phyloP scores from a whole-genome alignment of 2,329 filamentous ascomycete genomes.

The Arthroderma uncinatum region DNA sequence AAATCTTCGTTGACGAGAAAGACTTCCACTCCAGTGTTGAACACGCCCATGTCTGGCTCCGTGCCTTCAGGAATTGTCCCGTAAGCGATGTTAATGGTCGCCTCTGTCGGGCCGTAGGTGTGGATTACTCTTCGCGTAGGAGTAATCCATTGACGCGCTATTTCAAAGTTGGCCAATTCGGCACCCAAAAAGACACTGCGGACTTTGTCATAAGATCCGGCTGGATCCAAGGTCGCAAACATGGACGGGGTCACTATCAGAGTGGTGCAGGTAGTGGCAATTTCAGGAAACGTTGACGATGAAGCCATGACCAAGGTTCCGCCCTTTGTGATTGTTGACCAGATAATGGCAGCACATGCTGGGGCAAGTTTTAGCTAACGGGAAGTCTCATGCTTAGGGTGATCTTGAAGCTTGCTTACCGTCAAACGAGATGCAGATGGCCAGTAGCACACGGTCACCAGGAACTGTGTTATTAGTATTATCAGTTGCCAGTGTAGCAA shows the following conservation, averaged over 20 bases:
- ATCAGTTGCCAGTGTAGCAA: too few species aligned
- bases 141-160: neutral
- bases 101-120: neutral
- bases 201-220: neutral
- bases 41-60: neutral
- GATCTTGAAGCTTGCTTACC: too few species aligned
- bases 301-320: neutral
- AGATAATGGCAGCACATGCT: neutral
- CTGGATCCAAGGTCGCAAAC: neutral
- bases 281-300: neutral
- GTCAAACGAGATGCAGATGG: too few species aligned
- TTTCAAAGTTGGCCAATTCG: neutral
- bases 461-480: too few species aligned
- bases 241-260: neutral
- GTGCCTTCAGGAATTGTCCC: neutral
- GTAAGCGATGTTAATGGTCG: neutral
- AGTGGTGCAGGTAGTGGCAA: neutral
- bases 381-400: too few species aligned
- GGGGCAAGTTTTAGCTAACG: too few species aligned
- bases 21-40: neutral
- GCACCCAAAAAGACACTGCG: neutral
- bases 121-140: neutral
- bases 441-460: too few species aligned
- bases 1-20: constrained; percentile 13
- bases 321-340: neutral